These are phyloP conservation scores for Lentinula aciculospora DNA, from an alignment of 768 basidiomycete species.

Conservation along the genomic window DNA sequence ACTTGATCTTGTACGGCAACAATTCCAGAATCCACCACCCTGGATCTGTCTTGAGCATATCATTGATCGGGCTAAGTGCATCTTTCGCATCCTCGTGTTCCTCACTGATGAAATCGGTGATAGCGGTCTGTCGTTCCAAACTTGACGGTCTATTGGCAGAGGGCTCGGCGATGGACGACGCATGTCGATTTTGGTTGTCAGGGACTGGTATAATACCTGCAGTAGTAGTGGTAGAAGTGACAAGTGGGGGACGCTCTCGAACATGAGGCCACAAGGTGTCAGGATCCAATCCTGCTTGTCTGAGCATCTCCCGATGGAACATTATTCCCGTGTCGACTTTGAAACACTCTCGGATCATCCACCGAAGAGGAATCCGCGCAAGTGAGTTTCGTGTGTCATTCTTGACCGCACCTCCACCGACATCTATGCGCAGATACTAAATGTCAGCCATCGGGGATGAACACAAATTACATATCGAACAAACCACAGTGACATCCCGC, in stretches of 20 bases:
- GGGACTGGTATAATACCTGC: too few species aligned
- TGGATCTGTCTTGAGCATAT: constrained; percentile 42
- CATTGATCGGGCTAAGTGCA: constrained; percentile 44
- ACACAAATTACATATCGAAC: not conserved
- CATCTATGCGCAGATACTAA: constrained; percentile 29
- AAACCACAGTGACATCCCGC: constrained; percentile 26
- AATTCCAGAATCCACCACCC: constrained; percentile 68
- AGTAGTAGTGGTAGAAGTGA: too few species aligned
- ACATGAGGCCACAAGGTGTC: constrained; percentile 38
- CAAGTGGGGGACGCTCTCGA: constrained; percentile 32
- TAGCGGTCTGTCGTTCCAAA: constrained; percentile 9
- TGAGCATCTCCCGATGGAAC: constrained; percentile 45
- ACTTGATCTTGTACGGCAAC: constrained; percentile 34
- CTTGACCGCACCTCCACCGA: constrained; percentile 7
- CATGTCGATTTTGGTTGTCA: constrained; percentile 5
- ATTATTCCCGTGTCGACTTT: constrained; percentile 49
- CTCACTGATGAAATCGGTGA: constrained; percentile 26
- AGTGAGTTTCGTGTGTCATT: constrained; percentile 47
- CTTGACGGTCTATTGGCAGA: constrained; percentile 1
- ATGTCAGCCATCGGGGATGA: not conserved
- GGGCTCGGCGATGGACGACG: constrained; percentile 11
- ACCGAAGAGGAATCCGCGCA: constrained; percentile 68
- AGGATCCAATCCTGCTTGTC: constrained; percentile 39
- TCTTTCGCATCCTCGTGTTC: constrained; percentile 64
- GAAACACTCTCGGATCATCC: constrained; percentile 71